Percentiles rank a stretch among this genome's conserved stretches.
phyloP scores from a whole-genome alignment of 1,284 basidiomycete species.

The Apiotrichum porosum region DNA sequence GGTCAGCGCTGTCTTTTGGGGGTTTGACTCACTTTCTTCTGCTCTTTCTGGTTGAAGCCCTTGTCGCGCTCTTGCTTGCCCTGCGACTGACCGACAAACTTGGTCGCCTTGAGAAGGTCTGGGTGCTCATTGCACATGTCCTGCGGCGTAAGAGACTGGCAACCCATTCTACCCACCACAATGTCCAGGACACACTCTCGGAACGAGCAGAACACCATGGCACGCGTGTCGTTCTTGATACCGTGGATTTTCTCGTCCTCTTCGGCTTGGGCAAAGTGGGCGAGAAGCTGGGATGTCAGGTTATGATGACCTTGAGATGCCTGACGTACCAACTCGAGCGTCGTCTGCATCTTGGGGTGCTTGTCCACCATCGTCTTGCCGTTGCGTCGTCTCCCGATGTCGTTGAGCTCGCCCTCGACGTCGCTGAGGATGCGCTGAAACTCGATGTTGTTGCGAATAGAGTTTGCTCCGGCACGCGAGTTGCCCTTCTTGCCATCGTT shows the following conservation, averaged over 20 bases:
- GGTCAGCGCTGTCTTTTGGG: no score
- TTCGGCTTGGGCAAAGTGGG: constrained; percentile 68
- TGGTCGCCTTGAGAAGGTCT: constrained; percentile 69
- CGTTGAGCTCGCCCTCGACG: constrained; percentile 40
- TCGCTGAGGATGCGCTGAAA: constrained; percentile 45
- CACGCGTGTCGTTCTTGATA: constrained; percentile 58
- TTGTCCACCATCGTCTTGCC: constrained; percentile 45
- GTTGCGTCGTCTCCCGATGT: constrained; percentile 35
- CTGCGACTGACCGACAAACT: constrained; percentile 85
- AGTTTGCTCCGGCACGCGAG: constrained; percentile 26
- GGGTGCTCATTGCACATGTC: constrained; percentile 64
- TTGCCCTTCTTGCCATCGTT: constrained; percentile 38
- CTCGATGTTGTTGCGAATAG: constrained; percentile 39
- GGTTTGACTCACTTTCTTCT: constrained; percentile 71
- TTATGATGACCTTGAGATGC: no score
- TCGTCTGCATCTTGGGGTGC: constrained; percentile 91
- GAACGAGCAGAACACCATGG: constrained; percentile 94
- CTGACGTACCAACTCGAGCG: constrained; percentile 60
- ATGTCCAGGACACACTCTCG: constrained; percentile 88
- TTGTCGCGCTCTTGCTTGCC: constrained; percentile 71
- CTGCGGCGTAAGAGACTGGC: constrained; percentile 27
- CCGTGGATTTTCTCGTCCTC: constrained; percentile 53
- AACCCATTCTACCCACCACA: constrained; percentile 51
- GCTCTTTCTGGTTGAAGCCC: constrained; percentile 86
- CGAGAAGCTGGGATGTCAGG: constrained; percentile 53